These are phyloP conservation scores for Zalerion maritima DNA, from an alignment of 495 filamentous ascomycete species.

Conservation along the genomic window DNA sequence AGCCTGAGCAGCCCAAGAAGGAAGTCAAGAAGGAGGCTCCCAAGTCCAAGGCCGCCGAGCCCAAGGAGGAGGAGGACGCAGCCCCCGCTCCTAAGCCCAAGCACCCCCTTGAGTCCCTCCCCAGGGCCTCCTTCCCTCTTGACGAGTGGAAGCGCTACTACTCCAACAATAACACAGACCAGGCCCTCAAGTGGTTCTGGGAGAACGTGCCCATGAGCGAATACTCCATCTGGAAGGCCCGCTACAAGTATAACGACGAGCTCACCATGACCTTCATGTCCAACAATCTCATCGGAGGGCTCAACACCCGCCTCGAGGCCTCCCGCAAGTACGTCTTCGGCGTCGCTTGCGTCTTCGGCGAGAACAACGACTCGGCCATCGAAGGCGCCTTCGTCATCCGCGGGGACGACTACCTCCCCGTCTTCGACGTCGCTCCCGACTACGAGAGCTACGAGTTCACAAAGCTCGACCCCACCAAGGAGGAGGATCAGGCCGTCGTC, in stretches of 20 bases:
- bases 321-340: slow-evolving; percentile 99
- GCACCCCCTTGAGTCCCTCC: slow-evolving; percentile 84
- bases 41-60: slow-evolving; percentile 43
- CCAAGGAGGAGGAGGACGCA: slow-evolving; percentile 55
- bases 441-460: slow-evolving; percentile 90
- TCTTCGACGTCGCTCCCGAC: slow-evolving; percentile 93
- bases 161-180: slow-evolving; percentile 89
- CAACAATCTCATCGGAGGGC: slow-evolving; percentile 91
- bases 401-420: slow-evolving; percentile 71
- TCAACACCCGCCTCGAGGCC: slow-evolving; percentile 92
- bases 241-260: slow-evolving; percentile 98
- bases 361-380: slow-evolving; percentile 74
- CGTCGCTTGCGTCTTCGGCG: slow-evolving; percentile 74
- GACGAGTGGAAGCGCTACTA: slow-evolving; percentile 99
- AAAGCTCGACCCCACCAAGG: slow-evolving; percentile 80
- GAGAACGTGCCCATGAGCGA: slow-evolving; percentile 82
- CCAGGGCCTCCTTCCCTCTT: slow-evolving; percentile 62
- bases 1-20: slow-evolving; percentile 45
- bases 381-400: slow-evolving; percentile 87
- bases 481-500: slow-evolving; percentile 70
- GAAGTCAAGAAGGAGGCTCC: slow-evolving; percentile 50
- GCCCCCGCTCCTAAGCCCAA: slow-evolving; percentile 75
- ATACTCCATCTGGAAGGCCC: slow-evolving; percentile 82
- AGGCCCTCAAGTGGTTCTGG: slow-evolving; percentile 95
- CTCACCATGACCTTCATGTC: slow-evolving; percentile 96